Base-by-base conservation (phyloP, 768 basidiomycete genomes). In the Tylopilus plumbeoviolaceoides region DNA sequence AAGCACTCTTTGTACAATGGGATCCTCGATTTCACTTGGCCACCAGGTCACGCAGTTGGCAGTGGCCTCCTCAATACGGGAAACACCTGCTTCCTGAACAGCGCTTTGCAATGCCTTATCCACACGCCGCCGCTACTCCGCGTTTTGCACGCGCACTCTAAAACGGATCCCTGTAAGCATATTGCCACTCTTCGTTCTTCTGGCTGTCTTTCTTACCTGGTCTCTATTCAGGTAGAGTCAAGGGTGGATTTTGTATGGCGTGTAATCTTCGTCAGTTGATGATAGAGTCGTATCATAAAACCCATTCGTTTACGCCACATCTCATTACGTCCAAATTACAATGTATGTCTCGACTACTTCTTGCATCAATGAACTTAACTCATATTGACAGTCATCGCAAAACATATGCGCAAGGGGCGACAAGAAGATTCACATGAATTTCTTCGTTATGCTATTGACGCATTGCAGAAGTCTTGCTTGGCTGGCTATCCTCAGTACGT, bases 371-470 rank as follows among this genome's bases (percentile, higher is more conserved):
- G 28, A 44, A 44, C 25, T 40, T 61, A 41, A 51, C 36, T 23
- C 31, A 50, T 30, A n/a, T 40, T 31, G 33, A 40, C 45, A 98
- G 93, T 76, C 8, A 94, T 98, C 54, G 94, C 94, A 15, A 94
- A 93, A 67, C 85, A 91, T 62, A 84, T 98, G 83, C 83, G 86
- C 39, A 81, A 74, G 70, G 93, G 91, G n/a, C 75, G 92, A 60
- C 97, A 99, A 68, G 97, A 99, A 66, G 97, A 99, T 67, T 85
- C 97, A 9, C 97, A 99, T 66, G 97, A 99, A 70, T 98, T 98
- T 65, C 83, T 99, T 45, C 85, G 97, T 30, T 97, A 95, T 69
- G 85, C 87, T 18, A 84, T 98, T 28, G 97, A 99, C 63, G 88
- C 86, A 25, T 71, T 98, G 48, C 97, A 98, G 70, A 89, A 85